A percentile compares a stretch with the other conserved stretches of the same genome.
Conservation (phyloP, 106 monocot genomes). For the Allium cepa region DNA sequence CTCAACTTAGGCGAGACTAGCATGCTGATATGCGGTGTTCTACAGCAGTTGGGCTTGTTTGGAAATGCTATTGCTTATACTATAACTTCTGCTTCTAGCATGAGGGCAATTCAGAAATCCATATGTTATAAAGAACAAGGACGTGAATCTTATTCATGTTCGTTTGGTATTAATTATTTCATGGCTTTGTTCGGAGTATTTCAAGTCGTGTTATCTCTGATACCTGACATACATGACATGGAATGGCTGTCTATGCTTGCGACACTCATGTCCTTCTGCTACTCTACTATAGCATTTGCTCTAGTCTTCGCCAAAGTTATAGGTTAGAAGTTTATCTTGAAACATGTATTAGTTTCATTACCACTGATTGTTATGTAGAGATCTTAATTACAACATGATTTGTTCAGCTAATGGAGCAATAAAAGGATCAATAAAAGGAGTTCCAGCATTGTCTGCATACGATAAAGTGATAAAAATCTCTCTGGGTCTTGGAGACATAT, state of each 20-base stretch:
- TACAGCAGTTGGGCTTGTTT: constrained; percentile 53
- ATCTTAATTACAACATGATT: not conserved
- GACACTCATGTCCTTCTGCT: constrained; percentile 76
- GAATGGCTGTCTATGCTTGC: constrained; percentile 75
- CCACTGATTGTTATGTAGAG: not conserved
- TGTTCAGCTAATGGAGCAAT: constrained; percentile 53
- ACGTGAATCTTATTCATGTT: constrained; percentile 36
- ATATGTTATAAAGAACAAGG: constrained; percentile 64
- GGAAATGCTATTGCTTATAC: constrained; percentile 46
- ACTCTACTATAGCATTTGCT: constrained; percentile 59
- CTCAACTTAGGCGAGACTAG: constrained; percentile 28
- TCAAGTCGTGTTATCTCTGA: constrained; percentile 61
- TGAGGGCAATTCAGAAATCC: constrained; percentile 54
- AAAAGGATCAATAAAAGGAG: constrained; percentile 39
- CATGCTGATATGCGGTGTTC: constrained; percentile 47
- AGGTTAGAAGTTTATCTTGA: constrained; percentile 20
- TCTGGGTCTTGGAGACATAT: no score
- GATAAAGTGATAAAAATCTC: no score
- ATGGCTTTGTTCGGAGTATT: constrained; percentile 71
- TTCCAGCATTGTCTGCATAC: no score
- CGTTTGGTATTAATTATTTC: constrained; percentile 19
- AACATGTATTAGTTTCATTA: not conserved
- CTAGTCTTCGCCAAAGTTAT: constrained; percentile 66
- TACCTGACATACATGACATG: constrained; percentile 83
- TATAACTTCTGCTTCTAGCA: constrained; percentile 48